phyloP scores from a whole-genome alignment of 163 green algal species.

The Volvox carteri region DNA sequence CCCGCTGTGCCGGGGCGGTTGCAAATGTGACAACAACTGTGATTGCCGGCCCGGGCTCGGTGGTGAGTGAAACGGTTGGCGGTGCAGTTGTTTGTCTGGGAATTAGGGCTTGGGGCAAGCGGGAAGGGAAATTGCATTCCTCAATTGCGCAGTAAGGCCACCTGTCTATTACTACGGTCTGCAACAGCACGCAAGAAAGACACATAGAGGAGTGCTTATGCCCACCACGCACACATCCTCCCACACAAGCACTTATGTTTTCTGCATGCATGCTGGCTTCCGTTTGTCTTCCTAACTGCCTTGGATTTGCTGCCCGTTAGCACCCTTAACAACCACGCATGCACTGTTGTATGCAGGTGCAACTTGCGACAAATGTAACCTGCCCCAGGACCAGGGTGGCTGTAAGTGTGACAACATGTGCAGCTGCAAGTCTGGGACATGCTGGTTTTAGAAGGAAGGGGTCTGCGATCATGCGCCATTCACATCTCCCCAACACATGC shows the following conservation, averaged over 20 bases:
- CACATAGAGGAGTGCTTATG: not conserved
- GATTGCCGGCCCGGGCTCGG: not conserved
- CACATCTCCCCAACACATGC: too few relatives aligned
- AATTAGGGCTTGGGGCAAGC: not conserved
- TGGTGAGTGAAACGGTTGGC: not conserved
- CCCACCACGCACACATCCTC: too few relatives aligned
- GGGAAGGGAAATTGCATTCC: not conserved
- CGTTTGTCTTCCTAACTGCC: not conserved
- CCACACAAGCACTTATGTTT: not conserved
- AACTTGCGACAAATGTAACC: conserved; percentile 9
- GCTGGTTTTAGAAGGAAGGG: conserved; percentile 16
- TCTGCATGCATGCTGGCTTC: not conserved
- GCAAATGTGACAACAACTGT: not conserved
- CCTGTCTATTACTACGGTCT: not conserved
- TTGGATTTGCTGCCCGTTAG: not conserved
- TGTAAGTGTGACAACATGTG: conserved; percentile 9
- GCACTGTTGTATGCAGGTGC: not conserved
- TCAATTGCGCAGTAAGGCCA: not conserved
- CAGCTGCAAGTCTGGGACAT: not conserved
- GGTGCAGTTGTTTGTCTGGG: not conserved
- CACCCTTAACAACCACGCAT: too few relatives aligned
- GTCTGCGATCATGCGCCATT: too few relatives aligned
- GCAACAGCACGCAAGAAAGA: not conserved
- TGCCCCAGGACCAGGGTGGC: not conserved
- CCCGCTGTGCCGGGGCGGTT: not conserved